Evolutionary conservation across 176 grass and related monocot species (phyloP).

Genomic region (Triticum monococcum): DNA sequence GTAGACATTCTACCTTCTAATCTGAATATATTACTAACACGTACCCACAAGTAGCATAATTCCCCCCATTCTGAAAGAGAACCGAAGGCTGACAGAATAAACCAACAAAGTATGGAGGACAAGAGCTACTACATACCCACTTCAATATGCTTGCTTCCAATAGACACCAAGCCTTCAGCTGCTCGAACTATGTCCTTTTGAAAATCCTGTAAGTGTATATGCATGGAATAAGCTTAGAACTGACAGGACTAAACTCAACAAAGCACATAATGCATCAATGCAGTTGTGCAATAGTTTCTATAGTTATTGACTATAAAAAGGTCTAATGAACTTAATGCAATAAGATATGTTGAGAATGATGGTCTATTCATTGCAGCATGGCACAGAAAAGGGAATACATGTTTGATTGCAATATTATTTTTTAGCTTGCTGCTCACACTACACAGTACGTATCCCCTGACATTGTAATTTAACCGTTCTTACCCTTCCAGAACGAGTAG

Average conservation of each 20-base stretch:
- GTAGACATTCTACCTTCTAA: conserved; percentile 15
- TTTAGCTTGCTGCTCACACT: not conserved
- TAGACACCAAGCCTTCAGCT: conserved; percentile 64
- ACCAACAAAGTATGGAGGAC: conserved; percentile 15
- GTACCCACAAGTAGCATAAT: not conserved
- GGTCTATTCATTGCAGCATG: not conserved
- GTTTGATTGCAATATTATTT: conserved; percentile 1
- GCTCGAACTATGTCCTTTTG: conserved; percentile 91
- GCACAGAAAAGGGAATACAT: not conserved
- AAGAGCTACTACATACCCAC: conserved; percentile 53
- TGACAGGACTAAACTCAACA: conserved; percentile 12
- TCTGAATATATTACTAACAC: not conserved
- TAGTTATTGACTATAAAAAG: not conserved
- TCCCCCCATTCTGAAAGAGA: not conserved
- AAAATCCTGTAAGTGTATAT: conserved; percentile 66
- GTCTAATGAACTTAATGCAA: conserved; percentile 8
- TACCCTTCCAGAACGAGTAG: conserved; percentile 97
- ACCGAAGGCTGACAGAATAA: conserved; percentile 29
- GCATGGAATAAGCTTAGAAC: conserved; percentile 19
- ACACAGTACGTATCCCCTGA: not conserved
- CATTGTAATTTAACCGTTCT: conserved; percentile 18
- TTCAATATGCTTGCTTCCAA: conserved; percentile 80
- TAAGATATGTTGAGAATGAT: not conserved
- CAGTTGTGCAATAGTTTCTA: not conserved
- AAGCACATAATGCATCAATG: not conserved